Evolutionary conservation across 2,329 filamentous ascomycete species (phyloP), one percentile per base, ranked within the genome.

Genomic region (Escovopsis weberi): DNA sequence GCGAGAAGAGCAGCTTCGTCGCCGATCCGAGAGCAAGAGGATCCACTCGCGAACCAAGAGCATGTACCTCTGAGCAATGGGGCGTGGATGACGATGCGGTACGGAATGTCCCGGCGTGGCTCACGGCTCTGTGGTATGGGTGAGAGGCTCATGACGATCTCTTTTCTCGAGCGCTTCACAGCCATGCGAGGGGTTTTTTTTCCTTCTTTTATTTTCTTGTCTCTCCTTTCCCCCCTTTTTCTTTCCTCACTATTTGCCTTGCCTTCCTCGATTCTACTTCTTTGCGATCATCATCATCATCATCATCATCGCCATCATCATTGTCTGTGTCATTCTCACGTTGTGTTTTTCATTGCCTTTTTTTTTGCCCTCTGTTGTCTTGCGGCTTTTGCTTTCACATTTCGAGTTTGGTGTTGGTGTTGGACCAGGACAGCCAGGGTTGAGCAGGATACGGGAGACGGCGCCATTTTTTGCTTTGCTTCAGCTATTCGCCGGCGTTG

Each of bases 11-110:
- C 63, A 72, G 43, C 54, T 75, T n/a, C 70, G 72, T 41, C 69
- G 69, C 43, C 67, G 72, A 44, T 65, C 69, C 30, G 72, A 74
- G 47, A 65, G 67, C 43, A 64, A 67, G 37, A 63, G 72, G 47
- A 65, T 69, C 40, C 71, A 76, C 52, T 70, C 70, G 45, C 64
- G 73, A 37, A 73, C 72, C 48, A 78, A 76, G 67, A 78, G 74
- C 57, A 72, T 68, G 62, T 67, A 68, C 51, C 51, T 67, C 49
- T 75, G 56, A 67, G 49, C 15, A 33, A 30, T 15, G 28, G 33
- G 37, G 33, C 18, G 40, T 33, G 33, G 11, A 33, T 9, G n/a
- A 30, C 23, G 4, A 32, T 30, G 3, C 28, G 8, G 28, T 8
- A 8, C 7, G 18, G 35, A 11, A 23, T 23, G 3, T 12, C 4